Conservation (phyloP, 768 basidiomycete genomes). For the Sporobolomyces phaffii region DNA sequence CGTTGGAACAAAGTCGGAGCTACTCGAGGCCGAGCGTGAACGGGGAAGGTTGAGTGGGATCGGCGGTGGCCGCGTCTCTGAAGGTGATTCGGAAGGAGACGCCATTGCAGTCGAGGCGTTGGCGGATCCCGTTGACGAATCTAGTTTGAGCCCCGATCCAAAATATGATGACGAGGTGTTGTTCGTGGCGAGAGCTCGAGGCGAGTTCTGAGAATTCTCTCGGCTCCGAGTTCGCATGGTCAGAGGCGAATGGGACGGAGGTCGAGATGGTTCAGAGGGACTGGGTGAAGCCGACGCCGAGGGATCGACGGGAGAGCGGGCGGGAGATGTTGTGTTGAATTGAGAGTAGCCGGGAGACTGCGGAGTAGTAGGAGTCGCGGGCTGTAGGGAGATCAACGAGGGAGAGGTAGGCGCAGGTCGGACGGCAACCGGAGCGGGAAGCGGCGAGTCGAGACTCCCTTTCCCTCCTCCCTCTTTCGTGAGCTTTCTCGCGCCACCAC, state of each 20-base stretch:
- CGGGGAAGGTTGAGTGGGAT: neutral
- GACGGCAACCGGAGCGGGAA: neutral
- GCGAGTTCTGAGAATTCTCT: neutral
- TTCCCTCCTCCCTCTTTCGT: neutral
- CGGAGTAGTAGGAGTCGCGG: neutral
- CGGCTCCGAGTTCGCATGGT: neutral
- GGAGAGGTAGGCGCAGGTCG: neutral
- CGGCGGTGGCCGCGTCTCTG: neutral
- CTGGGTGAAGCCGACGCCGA: neutral
- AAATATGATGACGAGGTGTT: neutral
- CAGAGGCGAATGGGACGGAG: neutral
- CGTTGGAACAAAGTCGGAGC: neutral
- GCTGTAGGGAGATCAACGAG: neutral
- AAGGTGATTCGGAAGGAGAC: neutral
- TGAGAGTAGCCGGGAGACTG: neutral
- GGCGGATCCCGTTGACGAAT: neutral
- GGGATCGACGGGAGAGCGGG: slow-evolving; percentile 1
- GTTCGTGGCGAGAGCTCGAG: neutral
- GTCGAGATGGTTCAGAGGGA: neutral
- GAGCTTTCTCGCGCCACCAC: neutral
- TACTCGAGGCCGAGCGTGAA: neutral
- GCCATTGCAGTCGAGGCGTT: neutral
- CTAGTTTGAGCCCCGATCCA: neutral
- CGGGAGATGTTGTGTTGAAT: slow-evolving; percentile 11
- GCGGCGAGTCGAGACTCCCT: slow-evolving; percentile 8